Evolutionary conservation across 768 basidiomycete species (phyloP), one percentile per base, ranked within the genome.

Genomic region (Russula brevipes): DNA sequence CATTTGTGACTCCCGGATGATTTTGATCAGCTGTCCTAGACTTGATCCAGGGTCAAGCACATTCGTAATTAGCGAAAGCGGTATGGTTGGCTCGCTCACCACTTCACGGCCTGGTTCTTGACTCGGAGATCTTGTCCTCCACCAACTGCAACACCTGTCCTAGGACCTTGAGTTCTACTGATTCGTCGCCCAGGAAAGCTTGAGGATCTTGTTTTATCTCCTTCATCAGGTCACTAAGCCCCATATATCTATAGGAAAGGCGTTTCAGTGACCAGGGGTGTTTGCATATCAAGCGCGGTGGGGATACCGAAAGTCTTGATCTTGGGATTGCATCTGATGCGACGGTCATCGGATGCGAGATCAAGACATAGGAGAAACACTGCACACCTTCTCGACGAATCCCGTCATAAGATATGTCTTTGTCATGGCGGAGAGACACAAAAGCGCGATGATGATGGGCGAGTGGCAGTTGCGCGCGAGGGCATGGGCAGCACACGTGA

Each of bases 51-150:
- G 31, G 45, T 59, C 14, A 53, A 47, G 45, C 2, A 45, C 24
- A 42, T 11, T 31, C 11, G 19, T 12, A 19, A 50, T 38, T 39
- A 35, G 2, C 30, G 31, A 42, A 51, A 19, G 17, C 14, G 17
- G 17, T 30, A 38, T 16, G 39, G 72, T 24, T 24, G 24, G 24
- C 24, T 24, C 24, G 24, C 82, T 57, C 69, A 91, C 96, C 94
- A 95, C 78, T 95, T 94, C 11, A 97, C 96, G 2, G 94, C 93
- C 73, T 92, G 89, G 71, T 97, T 97, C 80, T 98, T 98, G 67
- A 98, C 97, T 78, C 97, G 8, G 94, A 94, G 68, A 95, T 98
- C 75, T 88, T 89, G 77, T 99, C 97, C 71, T 91, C 89, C 5
- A 98, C 88, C 19, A 98, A 82, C 39, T 84, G 79, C 47, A 98